These are phyloP conservation scores for Arthonia radiata DNA, from an alignment of 495 filamentous ascomycete species.

Conservation along the genomic window DNA sequence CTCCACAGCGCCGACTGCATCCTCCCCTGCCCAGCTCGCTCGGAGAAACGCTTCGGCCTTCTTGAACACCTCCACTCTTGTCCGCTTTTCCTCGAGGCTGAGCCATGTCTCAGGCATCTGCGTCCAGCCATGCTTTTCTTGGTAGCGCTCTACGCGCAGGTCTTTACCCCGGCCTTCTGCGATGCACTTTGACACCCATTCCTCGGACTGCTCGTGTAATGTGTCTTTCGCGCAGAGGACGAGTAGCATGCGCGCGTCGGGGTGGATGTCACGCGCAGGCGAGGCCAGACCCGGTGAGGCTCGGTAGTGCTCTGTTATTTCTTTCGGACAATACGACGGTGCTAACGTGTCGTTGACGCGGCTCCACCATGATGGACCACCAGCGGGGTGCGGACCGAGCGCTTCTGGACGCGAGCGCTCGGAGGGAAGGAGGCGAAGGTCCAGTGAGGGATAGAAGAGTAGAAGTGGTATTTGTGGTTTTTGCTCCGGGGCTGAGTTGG, in stretches of 20 bases:
- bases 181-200: constrained; percentile 10
- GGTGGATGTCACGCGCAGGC: constrained; percentile 6
- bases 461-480: constrained; percentile 8
- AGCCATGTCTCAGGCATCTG: constrained; percentile 11
- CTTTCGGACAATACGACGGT: constrained; percentile 6
- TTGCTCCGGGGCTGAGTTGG: no score
- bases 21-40: no score
- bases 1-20: no score
- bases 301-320: constrained; percentile 5
- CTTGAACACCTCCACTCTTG: constrained; percentile 8
- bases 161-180: constrained; percentile 5
- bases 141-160: background rate
- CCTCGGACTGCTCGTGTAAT: constrained; percentile 12
- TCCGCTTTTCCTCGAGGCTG: constrained; percentile 9
- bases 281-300: constrained; percentile 11
- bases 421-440: constrained; percentile 6
- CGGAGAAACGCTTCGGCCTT: background rate
- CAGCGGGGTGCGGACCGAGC: constrained; percentile 2
- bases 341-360: constrained; percentile 6
- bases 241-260: constrained; percentile 11
- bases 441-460: constrained; percentile 10
- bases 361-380: no score
- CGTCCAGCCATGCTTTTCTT: constrained; percentile 13
- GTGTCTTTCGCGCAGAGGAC: constrained; percentile 13
- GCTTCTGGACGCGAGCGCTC: constrained; percentile 5